A percentile compares a stretch with the other conserved stretches of the same genome.
Evolutionary conservation across 2,329 filamentous ascomycete species (phyloP).

Genomic region (Pezicula carpinea): DNA sequence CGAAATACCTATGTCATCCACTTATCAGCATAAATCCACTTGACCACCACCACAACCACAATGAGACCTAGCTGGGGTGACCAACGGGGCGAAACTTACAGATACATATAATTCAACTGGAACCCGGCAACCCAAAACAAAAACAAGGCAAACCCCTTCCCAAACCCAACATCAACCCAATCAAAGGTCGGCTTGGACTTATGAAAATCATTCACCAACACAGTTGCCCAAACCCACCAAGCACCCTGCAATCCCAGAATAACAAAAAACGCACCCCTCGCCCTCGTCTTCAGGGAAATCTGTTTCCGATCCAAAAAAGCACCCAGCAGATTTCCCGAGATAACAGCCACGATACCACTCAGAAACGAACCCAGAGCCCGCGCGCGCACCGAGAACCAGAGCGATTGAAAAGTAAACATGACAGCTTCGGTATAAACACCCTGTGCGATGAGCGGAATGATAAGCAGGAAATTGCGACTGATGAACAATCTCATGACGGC

Average conservation of each 20-base stretch:
- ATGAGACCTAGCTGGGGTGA: no score
- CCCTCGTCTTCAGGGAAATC: slow-evolving; percentile 19
- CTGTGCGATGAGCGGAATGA: slow-evolving; percentile 65
- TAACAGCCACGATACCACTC: slow-evolving; percentile 62
- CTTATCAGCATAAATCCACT: not conserved
- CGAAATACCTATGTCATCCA: slow-evolving; percentile 51
- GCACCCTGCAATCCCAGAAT: slow-evolving; percentile 50
- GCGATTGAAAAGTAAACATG: slow-evolving; percentile 62
- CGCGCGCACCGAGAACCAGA: slow-evolving; percentile 68
- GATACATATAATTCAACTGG: slow-evolving; percentile 69
- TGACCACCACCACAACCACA: no score
- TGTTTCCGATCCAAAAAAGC: slow-evolving; percentile 20
- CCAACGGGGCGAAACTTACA: slow-evolving; percentile 41
- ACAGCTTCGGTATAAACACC: slow-evolving; percentile 68
- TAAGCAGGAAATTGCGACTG: slow-evolving; percentile 56
- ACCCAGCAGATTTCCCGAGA: slow-evolving; percentile 61
- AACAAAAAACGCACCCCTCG: slow-evolving; percentile 19
- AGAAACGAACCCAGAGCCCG: slow-evolving; percentile 68
- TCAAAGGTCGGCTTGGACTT: slow-evolving; percentile 56
- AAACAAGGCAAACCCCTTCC: slow-evolving; percentile 61
- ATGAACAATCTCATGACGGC: slow-evolving; percentile 55
- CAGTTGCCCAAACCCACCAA: slow-evolving; percentile 69
- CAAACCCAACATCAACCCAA: slow-evolving; percentile 61
- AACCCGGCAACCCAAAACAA: slow-evolving; percentile 64
- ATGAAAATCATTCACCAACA: slow-evolving; percentile 58